phyloP scores from a whole-genome alignment of 495 filamentous ascomycete species.

The Physcia stellaris region DNA sequence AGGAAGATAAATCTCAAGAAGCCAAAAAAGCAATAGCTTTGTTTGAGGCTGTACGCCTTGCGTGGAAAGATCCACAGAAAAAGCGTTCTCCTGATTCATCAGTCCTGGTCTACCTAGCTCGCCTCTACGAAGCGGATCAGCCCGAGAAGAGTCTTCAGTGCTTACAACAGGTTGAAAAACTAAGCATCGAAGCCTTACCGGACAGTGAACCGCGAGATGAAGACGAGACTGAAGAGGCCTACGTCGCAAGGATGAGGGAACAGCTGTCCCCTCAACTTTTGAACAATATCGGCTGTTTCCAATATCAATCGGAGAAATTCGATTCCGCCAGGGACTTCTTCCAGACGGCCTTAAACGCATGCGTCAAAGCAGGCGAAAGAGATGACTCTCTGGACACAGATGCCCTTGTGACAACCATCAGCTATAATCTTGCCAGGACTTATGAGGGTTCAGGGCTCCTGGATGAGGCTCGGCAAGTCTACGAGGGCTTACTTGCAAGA shows the following conservation, averaged over 20 bases:
- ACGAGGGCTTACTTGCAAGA: slow-evolving; percentile 66
- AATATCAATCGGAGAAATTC: slow-evolving; percentile 75
- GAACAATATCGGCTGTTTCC: slow-evolving; percentile 94
- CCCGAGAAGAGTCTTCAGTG: slow-evolving; percentile 88
- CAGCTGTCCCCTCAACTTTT: slow-evolving; percentile 76
- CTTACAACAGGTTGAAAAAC: slow-evolving; percentile 74
- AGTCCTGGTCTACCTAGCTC: slow-evolving; percentile 82
- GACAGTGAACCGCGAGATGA: slow-evolving; percentile 47
- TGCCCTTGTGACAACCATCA: slow-evolving; percentile 82
- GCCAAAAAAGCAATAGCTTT: slow-evolving; percentile 68
- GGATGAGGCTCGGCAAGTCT: slow-evolving; percentile 75
- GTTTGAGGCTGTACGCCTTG: slow-evolving; percentile 68
- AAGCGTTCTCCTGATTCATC: slow-evolving; percentile 65
- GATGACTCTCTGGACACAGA: slow-evolving; percentile 61
- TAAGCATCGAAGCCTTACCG: slow-evolving; percentile 62
- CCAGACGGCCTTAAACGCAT: slow-evolving; percentile 75
- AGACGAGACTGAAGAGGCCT: slow-evolving; percentile 43
- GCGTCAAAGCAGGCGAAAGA: slow-evolving; percentile 55
- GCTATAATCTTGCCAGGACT: slow-evolving; percentile 91
- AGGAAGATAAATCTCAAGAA: slow-evolving; percentile 78
- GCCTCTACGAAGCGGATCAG: slow-evolving; percentile 72
- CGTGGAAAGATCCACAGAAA: slow-evolving; percentile 86
- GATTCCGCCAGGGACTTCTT: slow-evolving; percentile 73
- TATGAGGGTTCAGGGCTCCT: slow-evolving; percentile 73
- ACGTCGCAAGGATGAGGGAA: slow-evolving; percentile 49